These are phyloP conservation scores for Canna indica DNA, from an alignment of 176 grass and related monocot genomes.

Conservation along the genomic window DNA sequence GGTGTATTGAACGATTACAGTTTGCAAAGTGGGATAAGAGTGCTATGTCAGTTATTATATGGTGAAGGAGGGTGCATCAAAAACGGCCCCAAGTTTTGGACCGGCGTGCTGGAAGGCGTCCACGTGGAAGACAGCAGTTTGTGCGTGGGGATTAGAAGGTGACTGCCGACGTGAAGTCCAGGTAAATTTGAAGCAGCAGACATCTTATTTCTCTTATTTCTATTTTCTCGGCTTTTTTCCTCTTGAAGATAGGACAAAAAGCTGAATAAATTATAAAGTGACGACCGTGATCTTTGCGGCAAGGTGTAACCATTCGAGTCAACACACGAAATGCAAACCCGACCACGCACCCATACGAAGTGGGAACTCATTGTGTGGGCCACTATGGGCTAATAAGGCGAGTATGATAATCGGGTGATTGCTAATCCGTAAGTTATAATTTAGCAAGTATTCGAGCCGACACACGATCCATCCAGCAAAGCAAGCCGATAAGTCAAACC, in stretches of 20 bases:
- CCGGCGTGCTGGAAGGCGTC: not conserved
- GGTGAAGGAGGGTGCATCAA: not conserved
- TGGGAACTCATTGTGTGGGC: too few species aligned
- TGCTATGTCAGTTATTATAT: not conserved
- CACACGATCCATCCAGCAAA: too few species aligned
- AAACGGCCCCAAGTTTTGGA: not conserved
- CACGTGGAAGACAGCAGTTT: not conserved
- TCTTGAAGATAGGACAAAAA: not conserved
- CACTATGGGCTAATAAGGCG: too few species aligned
- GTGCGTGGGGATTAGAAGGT: not conserved
- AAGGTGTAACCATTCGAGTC: too few species aligned
- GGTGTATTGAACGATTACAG: not conserved
- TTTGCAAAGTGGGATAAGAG: not conserved
- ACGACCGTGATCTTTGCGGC: not conserved
- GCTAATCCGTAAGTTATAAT: too few species aligned
- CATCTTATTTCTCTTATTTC: not conserved
- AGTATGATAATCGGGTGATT: too few species aligned
- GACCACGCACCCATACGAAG: too few species aligned
- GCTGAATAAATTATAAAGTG: not conserved
- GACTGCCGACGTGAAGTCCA: not conserved
- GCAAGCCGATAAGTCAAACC: too few species aligned
- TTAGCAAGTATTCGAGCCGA: too few species aligned
- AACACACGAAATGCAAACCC: too few species aligned
- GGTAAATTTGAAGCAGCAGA: not conserved
- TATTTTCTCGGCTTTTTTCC: not conserved